Evolutionary conservation across 495 filamentous ascomycete species (phyloP), one percentile per base, ranked within the genome.

Genomic region (Letharia lupina): DNA sequence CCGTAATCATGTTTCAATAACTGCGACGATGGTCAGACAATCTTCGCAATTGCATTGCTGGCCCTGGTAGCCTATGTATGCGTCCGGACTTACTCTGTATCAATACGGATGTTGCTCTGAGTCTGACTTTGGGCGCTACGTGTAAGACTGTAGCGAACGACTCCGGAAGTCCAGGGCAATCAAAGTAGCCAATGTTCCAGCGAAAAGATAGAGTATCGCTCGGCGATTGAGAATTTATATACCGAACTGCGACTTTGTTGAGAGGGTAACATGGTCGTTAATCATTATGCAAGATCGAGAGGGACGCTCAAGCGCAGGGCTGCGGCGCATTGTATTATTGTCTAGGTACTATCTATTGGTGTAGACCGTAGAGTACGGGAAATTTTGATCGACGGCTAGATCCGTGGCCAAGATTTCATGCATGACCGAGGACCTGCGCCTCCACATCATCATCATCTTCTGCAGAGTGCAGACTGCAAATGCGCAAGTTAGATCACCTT

Each of bases 1-100:
- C n/a, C 39, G 20, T 33, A 23, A 59, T 45, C 62, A 64, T 65
- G 42, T 28, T 59, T 65, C 52, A 31, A 44, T 12, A 15, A 44
- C 50, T 37, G 63, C 41, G 54, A 47, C n/a, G 9, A 5, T 35
- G 63, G 54, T 59, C 63, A 57, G 20, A 11, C 37, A 44, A n/a
- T 3, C 23, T 45, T 57, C 15, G 16, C 13, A 33, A 45, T 20
- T 9, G 6, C 15, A 44, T 45, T 37, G 20, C 40, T 16, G 8
- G n/a, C 16, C 15, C 15, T 41, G n/a, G n/a, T 42, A 13, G 37
- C 3, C 2, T 11, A 2, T 37, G 4, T 12, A 59, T 20, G 3
- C 31, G 16, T 33, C 20, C 16, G 39, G 16, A 37, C 31, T 20
- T 37, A 57, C 6, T 18, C 20, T 7, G 15, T 35, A 37, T 8